Evolutionary conservation across 768 basidiomycete species (phyloP), one percentile per base, ranked within the genome.

Genomic region (Boletus barrowsii): DNA sequence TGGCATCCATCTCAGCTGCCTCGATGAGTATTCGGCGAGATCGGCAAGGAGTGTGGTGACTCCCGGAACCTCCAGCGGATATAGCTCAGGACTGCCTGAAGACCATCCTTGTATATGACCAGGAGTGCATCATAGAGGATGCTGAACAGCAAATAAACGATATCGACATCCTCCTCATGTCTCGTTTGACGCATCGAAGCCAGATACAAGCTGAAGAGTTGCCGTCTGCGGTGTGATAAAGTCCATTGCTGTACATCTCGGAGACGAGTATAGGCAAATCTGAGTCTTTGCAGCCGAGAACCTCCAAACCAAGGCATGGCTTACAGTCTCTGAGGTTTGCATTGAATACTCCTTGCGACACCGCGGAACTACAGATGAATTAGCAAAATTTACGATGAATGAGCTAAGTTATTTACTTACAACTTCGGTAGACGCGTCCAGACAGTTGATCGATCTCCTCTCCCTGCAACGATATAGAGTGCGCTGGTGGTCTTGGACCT

Each of bases 181-280:
- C 56, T 64, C 10, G 59, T 62, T 8, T 29, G 36, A 15, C 59
- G 47, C 6, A 2, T 30, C 2, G 63, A 58, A 10, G 59, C 63
- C 44, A 56, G 45, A 15, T 15, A 40, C 56, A 5, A 53, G 43
- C 5, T 26, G 18, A 30, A 58, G 44, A 13, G 15, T 14, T 1
- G 13, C 36, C 15, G 45, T 15, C 11, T 36, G 20, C 18, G 17
- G 17, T 18, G 22, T 26, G 7, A 3, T 10, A 22, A 37, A 35
- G 10, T 33, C 32, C 24, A 20, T 46, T 10, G 48, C 57, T 3
- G 10, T 35, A 10, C 33, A 14, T 35, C 33, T 14, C 33, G 11
- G 11, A 14, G 13, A 14, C 11, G 14, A 33, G 10, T 10, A 33
- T 33, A 33, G 33, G 33, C 13, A 5, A 35, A 5, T 35, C 22